phyloP scores from a whole-genome alignment of 306 rosid species.

The Corylus heterophylla region DNA sequence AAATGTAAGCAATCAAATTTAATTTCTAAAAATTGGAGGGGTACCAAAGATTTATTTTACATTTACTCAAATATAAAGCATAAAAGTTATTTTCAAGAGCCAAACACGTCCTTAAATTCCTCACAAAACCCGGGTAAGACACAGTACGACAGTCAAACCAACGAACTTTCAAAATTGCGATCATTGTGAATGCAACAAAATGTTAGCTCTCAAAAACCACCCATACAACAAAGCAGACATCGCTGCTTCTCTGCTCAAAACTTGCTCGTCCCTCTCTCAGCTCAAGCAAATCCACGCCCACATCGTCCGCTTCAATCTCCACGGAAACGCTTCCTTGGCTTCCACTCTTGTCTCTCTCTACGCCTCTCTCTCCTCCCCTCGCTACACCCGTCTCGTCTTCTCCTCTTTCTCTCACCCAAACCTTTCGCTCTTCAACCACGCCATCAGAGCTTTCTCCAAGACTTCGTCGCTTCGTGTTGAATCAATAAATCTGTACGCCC shows the following conservation, averaged over 20 bases:
- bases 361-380: slow-evolving; percentile 21
- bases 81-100: neutral
- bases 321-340: slow-evolving; percentile 26
- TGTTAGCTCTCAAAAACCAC: slow-evolving; percentile 15
- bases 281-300: slow-evolving; percentile 29
- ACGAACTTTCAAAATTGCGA: neutral
- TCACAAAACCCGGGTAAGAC: neutral
- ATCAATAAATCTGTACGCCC: slow-evolving; percentile 6
- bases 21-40: no score
- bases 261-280: slow-evolving; percentile 15
- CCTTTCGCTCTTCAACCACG: slow-evolving; percentile 29
- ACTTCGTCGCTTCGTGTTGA: neutral
- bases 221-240: slow-evolving; percentile 16
- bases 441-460: slow-evolving; percentile 25
- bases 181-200: neutral
- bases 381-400: slow-evolving; percentile 10
- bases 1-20: no score
- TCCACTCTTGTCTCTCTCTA: slow-evolving; percentile 30
- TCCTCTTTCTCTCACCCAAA: slow-evolving; percentile 25
- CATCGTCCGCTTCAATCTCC: slow-evolving; percentile 23
- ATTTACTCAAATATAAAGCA: no score
- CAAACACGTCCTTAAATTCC: neutral
- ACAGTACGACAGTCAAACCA: neutral
- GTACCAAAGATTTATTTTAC: no score
- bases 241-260: slow-evolving; percentile 28